Percentiles rank a stretch among this genome's conserved stretches.
phyloP scores from a whole-genome alignment of 2,329 filamentous ascomycete species.

The Didymosphaeria variabile region DNA sequence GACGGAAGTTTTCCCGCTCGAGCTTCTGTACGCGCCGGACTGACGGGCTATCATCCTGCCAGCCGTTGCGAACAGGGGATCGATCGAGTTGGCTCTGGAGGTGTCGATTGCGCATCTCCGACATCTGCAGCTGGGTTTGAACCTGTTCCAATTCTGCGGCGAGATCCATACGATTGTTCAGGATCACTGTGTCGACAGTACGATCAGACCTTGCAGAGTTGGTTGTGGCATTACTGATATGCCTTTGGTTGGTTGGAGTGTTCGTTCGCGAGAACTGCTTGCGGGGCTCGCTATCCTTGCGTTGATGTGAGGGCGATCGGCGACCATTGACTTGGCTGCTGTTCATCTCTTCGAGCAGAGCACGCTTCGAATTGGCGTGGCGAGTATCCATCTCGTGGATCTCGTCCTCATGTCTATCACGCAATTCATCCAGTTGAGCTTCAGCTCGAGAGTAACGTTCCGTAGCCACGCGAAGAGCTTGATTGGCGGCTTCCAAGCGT shows the following conservation, averaged over 20 bases:
- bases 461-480: conserved; percentile 83
- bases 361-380: conserved; percentile 72
- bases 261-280: conserved; percentile 77
- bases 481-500: conserved; percentile 87
- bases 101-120: conserved; percentile 94
- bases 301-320: conserved; percentile 77
- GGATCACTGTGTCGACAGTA: conserved; percentile 82
- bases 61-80: conserved; percentile 68
- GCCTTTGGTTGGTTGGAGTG: conserved; percentile 76
- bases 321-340: conserved; percentile 63
- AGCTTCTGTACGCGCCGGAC: conserved; percentile 85
- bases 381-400: conserved; percentile 70
- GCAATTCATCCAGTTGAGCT: conserved; percentile 79
- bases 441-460: conserved; percentile 85
- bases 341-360: conserved; percentile 86
- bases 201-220: conserved; percentile 86
- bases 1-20: conserved; percentile 87
- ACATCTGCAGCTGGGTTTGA: conserved; percentile 92
- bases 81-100: conserved; percentile 87
- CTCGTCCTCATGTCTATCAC: conserved; percentile 76
- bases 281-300: conserved; percentile 66
- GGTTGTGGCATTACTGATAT: conserved; percentile 71
- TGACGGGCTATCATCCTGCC: conserved; percentile 80
- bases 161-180: conserved; percentile 89
- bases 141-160: conserved; percentile 90